A percentile compares a stretch with the other conserved stretches of the same genome.
phyloP scores from a whole-genome alignment of 371 early-diverging fungal genomes.

The Thermomucor indicae-seudaticae region DNA sequence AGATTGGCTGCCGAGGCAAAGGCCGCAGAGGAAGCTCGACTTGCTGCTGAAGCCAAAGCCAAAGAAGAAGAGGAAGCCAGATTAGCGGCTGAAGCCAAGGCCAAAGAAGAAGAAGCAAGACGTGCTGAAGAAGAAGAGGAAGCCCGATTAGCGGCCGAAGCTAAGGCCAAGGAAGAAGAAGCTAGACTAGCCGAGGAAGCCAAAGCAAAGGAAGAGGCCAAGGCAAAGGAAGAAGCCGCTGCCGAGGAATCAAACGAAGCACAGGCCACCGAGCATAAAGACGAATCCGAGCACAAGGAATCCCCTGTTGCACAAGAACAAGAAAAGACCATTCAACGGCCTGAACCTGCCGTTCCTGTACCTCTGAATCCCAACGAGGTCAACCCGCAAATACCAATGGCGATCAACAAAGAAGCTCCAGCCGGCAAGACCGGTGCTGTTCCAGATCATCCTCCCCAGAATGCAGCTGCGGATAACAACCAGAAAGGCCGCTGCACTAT shows the following conservation, averaged over 20 bases:
- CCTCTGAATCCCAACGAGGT: constrained; percentile 10
- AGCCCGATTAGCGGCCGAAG: background rate
- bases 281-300: background rate
- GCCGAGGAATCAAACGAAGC: background rate
- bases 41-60: background rate
- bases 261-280: background rate
- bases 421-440: background rate
- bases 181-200: background rate
- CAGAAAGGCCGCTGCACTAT: constrained; percentile 2
- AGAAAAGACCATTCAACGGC: constrained; percentile 5
- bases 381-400: constrained; percentile 2
- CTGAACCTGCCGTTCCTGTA: constrained; percentile 10
- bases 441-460: background rate
- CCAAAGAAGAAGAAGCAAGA: background rate
- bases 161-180: background rate
- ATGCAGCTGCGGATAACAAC: background rate
- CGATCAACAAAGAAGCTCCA: background rate
- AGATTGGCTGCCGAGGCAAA: too few species aligned
- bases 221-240: background rate
- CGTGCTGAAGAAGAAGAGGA: background rate
- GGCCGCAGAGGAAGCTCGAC: constrained; percentile 1
- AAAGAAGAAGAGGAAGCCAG: constrained; percentile 3
- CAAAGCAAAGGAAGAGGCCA: too few species aligned
- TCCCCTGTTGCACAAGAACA: constrained; percentile 1
- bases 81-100: constrained; percentile 11